phyloP scores from a whole-genome alignment of 2,329 filamentous ascomycete species.

The Albophoma yamanashiensis region DNA sequence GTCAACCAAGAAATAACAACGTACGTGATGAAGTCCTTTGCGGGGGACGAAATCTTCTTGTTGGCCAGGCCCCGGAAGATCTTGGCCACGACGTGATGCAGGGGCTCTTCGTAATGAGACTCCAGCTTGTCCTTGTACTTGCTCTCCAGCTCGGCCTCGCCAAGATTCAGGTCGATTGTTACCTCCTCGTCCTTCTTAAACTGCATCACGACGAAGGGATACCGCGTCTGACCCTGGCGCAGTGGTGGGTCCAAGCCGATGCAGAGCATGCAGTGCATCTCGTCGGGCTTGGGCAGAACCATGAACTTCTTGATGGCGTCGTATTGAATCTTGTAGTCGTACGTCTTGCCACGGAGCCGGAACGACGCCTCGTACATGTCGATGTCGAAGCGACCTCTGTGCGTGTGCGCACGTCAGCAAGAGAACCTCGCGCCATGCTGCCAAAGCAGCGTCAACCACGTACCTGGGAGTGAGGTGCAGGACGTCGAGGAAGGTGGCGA shows the following conservation, averaged over 20 bases:
- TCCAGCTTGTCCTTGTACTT: constrained; percentile 85
- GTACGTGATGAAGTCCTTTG: constrained; percentile 81
- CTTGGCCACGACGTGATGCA: constrained; percentile 87
- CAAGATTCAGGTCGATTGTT: constrained; percentile 91
- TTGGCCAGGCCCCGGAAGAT: constrained; percentile 91
- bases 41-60: constrained; percentile 90
- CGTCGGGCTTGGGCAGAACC: constrained; percentile 96
- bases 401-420: neutral
- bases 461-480: constrained; percentile 91
- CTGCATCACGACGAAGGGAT: constrained; percentile 98
- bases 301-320: constrained; percentile 98
- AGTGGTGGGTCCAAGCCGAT: constrained; percentile 91
- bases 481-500: constrained; percentile 93
- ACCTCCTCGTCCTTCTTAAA: constrained; percentile 97
- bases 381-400: constrained; percentile 95
- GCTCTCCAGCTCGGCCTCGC: constrained; percentile 72
- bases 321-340: constrained; percentile 99
- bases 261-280: constrained; percentile 88
- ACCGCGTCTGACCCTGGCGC: constrained; percentile 92
- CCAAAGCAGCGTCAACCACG: neutral
- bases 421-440: neutral
- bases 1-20: constrained; percentile 14
- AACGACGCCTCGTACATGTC: constrained; percentile 99
- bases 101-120: constrained; percentile 83
- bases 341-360: constrained; percentile 93